Percentiles rank a stretch among this genome's conserved stretches.
These are phyloP conservation scores for Nematodospora valgi DNA, from an alignment of 805 yeast species.

Conservation along the genomic window DNA sequence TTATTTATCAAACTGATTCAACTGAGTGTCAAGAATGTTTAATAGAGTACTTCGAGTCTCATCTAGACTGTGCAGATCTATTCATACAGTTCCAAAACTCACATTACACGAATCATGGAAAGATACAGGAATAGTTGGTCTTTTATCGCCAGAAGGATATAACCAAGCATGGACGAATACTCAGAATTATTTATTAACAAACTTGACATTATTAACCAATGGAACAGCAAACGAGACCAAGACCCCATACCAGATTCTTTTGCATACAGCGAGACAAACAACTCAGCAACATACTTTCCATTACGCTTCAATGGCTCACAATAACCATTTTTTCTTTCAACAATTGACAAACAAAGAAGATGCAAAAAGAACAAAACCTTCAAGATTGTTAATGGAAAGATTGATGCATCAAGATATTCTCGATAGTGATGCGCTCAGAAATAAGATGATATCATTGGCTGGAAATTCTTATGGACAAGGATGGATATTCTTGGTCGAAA, in stretches of 20 bases:
- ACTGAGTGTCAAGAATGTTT: too few species aligned
- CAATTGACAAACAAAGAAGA: constrained; percentile 42
- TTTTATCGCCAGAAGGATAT: constrained; percentile 65
- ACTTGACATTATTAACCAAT: constrained; percentile 58
- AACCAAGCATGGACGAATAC: constrained; percentile 76
- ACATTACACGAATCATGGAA: constrained; percentile 36
- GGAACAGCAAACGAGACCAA: constrained; percentile 81
- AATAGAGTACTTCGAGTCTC: too few species aligned
- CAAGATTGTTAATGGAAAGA: constrained; percentile 36
- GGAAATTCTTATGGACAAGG: constrained; percentile 63
- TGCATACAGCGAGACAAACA: constrained; percentile 64
- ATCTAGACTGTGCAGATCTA: constrained; percentile 26
- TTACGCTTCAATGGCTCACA: constrained; percentile 86
- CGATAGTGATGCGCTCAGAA: constrained; percentile 49
- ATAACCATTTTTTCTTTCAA: constrained; percentile 85
- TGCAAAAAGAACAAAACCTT: constrained; percentile 34
- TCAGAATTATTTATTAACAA: constrained; percentile 62
- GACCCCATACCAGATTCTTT: constrained; percentile 65
- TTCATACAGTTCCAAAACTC: constrained; percentile 67
- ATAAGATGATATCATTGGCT: constrained; percentile 47
- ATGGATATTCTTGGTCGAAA: constrained; percentile 72
- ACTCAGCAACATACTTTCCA: constrained; percentile 73
- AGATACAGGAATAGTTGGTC: constrained; percentile 55
- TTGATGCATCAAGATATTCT: constrained; percentile 30
- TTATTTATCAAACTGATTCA: too few species aligned